Base-by-base conservation (phyloP, 805 yeast species). In the Cephaloascus fragrans region DNA sequence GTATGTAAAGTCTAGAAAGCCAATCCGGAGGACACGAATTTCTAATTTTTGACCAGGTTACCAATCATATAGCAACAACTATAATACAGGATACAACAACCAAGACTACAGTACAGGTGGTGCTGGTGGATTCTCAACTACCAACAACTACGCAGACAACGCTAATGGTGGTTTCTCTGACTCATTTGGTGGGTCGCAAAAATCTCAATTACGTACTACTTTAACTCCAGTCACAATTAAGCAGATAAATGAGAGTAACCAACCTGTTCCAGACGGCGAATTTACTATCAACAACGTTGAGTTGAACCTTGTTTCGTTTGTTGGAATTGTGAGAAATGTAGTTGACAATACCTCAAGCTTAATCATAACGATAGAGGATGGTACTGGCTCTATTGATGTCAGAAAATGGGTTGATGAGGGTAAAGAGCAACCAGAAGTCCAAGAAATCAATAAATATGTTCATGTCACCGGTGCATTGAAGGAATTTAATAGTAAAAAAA, bases 201-300 rank as follows among this genome's bases (percentile, higher is more conserved):
- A 46, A 48, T 38, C 58, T 40, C 55, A 55, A 44, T 41, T 60
- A 43, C 49, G 64, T 50, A 53, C 55, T 48, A 59, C 65, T 9
- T 50, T 75, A 18, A 72, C 71, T 1, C 89, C 94, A 2, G 87
- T 82, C 10, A 83, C 94, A 1, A 76, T 83, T 48, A 83, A 81
- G 51, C 84, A 80, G 56, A 69, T 83, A 42, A 64, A 71, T 42
- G 85, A 80, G 39, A 71, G 83, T 3, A 63, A 69, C 14, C 84
- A 76, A 41, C 61, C 66, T 3, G 71, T 74, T 3, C 83, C 80
- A 32, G 94, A 83, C 52, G 83, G 82, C 10, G 82, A 80, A 4
- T 83, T 72, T 54, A 65, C 61, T 20, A 59, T 77, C 26, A 69
- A 77, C 49, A 77, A 76, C 35, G 71, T 81, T 32, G 81, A 78